phyloP scores from a whole-genome alignment of 768 basidiomycete genomes.

The Dendrothele bispora region DNA sequence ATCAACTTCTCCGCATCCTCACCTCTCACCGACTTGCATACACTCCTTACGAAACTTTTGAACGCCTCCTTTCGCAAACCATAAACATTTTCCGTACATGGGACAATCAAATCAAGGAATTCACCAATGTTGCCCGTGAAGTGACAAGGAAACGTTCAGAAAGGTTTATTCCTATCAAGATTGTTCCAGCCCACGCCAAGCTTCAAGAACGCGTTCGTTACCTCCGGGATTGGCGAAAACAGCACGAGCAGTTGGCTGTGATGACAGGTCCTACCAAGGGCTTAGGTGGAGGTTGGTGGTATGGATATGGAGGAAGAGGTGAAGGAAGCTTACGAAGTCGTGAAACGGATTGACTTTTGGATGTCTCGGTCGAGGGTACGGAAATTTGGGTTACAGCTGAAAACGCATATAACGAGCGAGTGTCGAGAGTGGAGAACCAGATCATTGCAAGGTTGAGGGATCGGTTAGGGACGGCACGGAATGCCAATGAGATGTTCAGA shows the following conservation, averaged over 20 bases:
- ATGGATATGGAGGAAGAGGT: slow-evolving; percentile 99
- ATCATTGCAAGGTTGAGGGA: slow-evolving; percentile 94
- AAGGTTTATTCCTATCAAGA: slow-evolving; percentile 96
- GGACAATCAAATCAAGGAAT: slow-evolving; percentile 91
- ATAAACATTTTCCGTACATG: slow-evolving; percentile 81
- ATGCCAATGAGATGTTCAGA: slow-evolving; percentile 99
- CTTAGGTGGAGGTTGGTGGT: slow-evolving; percentile 74
- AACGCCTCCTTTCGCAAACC: slow-evolving; percentile 75
- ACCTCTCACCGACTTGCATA: slow-evolving; percentile 91
- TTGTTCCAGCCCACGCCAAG: slow-evolving; percentile 86
- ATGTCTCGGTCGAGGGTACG: slow-evolving; percentile 90
- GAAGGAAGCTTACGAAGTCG: slow-evolving; percentile 92
- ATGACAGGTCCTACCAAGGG: slow-evolving; percentile 97
- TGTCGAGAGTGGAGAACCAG: slow-evolving; percentile 96
- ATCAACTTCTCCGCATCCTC: slow-evolving; percentile 87
- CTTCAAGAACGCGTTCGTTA: slow-evolving; percentile 87
- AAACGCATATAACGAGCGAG: slow-evolving; percentile 96
- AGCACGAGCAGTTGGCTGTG: slow-evolving; percentile 94
- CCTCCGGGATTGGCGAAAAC: slow-evolving; percentile 89
- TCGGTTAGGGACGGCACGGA: slow-evolving; percentile 89
- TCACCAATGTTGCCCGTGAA: slow-evolving; percentile 90
- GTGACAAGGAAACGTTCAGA: slow-evolving; percentile 87
- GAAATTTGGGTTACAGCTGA: slow-evolving; percentile 98
- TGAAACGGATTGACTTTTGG: slow-evolving; percentile 95
- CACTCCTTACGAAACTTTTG: slow-evolving; percentile 93